Base-by-base conservation (phyloP, 805 yeast species). In the Kodamaea restingae region DNA sequence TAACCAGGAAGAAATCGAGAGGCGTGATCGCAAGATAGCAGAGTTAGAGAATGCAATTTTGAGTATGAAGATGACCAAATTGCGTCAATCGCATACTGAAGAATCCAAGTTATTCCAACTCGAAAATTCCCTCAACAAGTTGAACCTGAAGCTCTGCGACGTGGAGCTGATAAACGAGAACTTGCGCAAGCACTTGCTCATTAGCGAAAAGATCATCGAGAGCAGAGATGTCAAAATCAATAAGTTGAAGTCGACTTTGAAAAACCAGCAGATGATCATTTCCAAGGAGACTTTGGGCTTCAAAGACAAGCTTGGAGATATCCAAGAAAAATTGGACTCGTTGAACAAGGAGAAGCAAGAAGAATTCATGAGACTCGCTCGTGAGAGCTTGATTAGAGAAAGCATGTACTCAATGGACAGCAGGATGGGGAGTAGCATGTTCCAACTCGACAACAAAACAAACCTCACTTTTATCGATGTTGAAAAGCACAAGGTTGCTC, bases 151-250 rank as follows among this genome's bases (percentile, higher is more conserved):
- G 40, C 69, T 83, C 39, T 70, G 70, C 36, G 84, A 82, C 43
- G 71, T 81, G 22, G 82, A 80, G 44, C 57, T 67, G n/a, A 81
- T 80, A 52, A 84, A 84, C 52, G 60, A 68, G 21, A 65, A 73
- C 36, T 59, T 84, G 24, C 67, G 75, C 36, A 76, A 70, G 47
- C 87, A 82, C 47, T 62, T 81, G 14, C 65, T 66, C 18, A 64
- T 78, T 3, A 66, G 78, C 28, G 76, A 76, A 42, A 71, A 75
- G 45, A 70, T 82, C 42, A 71, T 81, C 21, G 80, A 75, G 14
- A 61, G 76, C 12, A 70, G 87, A 39, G 76, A 75, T 42, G 69
- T 67, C 38, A 69, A 83, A 35, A 81, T 84, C 35, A 65, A 67
- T 38, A 68, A 73, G 21, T 62, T 84, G 35, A 81, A 80, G 45